Percentiles rank a stretch among this genome's conserved stretches.
Evolutionary conservation across 2,329 filamentous ascomycete species (phyloP).

Genomic region (Pyrenophora graminea): DNA sequence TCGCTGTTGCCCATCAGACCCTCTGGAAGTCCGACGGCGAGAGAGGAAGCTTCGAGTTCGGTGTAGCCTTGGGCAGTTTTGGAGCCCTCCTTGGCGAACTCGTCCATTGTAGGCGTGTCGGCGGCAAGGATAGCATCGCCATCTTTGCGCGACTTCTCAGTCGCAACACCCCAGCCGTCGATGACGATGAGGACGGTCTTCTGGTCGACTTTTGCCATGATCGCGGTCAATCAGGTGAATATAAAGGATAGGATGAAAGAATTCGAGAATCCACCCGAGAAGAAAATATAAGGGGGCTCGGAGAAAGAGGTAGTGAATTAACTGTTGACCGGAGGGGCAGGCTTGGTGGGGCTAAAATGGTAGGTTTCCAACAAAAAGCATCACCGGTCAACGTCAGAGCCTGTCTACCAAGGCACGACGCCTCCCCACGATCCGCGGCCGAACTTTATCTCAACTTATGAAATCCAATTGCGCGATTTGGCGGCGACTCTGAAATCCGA

Average conservation of each 20-base stretch:
- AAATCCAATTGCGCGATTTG: conserved; percentile 12
- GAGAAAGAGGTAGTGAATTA: conserved; percentile 13
- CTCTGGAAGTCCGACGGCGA: conserved; percentile 93
- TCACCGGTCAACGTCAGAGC: conserved; percentile 29
- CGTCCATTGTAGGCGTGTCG: conserved; percentile 93
- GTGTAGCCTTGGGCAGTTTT: conserved; percentile 82
- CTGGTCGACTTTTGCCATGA: conserved; percentile 69
- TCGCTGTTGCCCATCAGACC: conserved; percentile 99
- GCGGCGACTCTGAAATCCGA: conserved; percentile 10
- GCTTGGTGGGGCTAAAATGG: conserved; percentile 24
- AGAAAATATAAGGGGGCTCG: not conserved
- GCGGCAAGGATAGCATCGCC: conserved; percentile 96
- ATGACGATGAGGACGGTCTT: conserved; percentile 87
- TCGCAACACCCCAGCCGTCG: conserved; percentile 95
- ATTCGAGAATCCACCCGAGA: not conserved
- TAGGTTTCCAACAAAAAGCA: conserved; percentile 18
- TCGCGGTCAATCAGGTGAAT: conserved; percentile 36
- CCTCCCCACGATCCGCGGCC: conserved; percentile 29
- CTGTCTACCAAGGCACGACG: conserved; percentile 13
- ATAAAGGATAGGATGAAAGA: not conserved
- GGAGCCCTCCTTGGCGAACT: conserved; percentile 68
- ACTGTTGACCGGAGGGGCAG: conserved; percentile 34
- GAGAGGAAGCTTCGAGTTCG: conserved; percentile 91
- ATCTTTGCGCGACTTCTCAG: conserved; percentile 76
- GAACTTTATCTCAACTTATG: conserved; percentile 21